Evolutionary conservation across 2,329 filamentous ascomycete genomes (phyloP), one percentile per base, ranked within the genome.

Genomic region (Coniochaeta sp.): DNA sequence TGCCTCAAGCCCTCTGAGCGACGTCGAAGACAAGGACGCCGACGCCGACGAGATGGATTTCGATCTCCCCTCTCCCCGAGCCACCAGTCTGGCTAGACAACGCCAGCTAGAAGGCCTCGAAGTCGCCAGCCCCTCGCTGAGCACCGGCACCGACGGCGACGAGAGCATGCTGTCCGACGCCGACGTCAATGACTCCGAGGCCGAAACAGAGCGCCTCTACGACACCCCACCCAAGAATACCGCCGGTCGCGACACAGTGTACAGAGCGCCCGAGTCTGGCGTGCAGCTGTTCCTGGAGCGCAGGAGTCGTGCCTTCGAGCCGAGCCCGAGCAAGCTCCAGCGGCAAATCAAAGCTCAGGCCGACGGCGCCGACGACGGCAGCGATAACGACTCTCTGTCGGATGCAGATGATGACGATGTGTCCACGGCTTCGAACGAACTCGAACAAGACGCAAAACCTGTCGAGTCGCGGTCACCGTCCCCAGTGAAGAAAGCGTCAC

Each of bases 201-300:
- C 93, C 36, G 93, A 97, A 76, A 98, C 93, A 1, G 93, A 97
- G 76, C 88, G 95, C 62, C 82, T 99, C 62, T 95, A 95, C 70
- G 87, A 90, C 69, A 96, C 91, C n/a, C 92, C 93, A 19, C 85
- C 86, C 64, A 89, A 81, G 62, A 67, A 68, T 16, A 72, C 69
- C 81, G 64, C 64, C 54, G 63, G 67, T 50, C 68, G 67, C 62
- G 66, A 64, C 58, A 64, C 65, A 9, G 58, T 64, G 6, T 67
- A 68, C 76, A 57, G 33, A 81, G 86, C 65, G 81, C 84, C 67
- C 67, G 83, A 88, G 67, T 83, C 89, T 11, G 79, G 87, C 50
- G 73, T 88, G 59, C 79, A 79, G 66, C 77, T 79, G 64, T 83
- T 81, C 69, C 79, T 81, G 60, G 79, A 81, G 62, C 81, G 76